Percentiles rank a stretch among this genome's conserved stretches.
phyloP scores from a whole-genome alignment of 2,329 filamentous ascomycete species.

The Huntiella bhutanensis region DNA sequence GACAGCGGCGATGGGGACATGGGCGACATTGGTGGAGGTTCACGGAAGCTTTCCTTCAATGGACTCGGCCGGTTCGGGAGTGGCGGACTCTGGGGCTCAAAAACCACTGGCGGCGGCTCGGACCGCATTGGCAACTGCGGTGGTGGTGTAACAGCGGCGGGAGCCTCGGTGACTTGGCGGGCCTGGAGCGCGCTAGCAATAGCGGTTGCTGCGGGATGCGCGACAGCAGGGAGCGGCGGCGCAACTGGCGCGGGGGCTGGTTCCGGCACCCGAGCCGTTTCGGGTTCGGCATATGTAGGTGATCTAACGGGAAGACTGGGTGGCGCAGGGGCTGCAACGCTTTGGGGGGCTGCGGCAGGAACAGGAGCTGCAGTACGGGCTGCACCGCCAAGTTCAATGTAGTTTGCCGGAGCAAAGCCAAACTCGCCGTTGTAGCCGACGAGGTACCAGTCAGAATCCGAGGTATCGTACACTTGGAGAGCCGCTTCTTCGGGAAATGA shows the following conservation, averaged over 20 bases:
- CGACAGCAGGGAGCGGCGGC: slow-evolving; percentile 13
- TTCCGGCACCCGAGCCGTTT: slow-evolving; percentile 16
- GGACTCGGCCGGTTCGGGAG: slow-evolving; percentile 18
- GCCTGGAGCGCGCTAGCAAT: slow-evolving; percentile 37
- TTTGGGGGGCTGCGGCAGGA: slow-evolving; percentile 19
- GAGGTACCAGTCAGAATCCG: slow-evolving; percentile 91
- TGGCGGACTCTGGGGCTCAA: slow-evolving; percentile 18
- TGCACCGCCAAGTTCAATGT: slow-evolving; percentile 51
- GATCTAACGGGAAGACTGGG: slow-evolving; percentile 28
- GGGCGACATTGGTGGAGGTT: slow-evolving; percentile 7
- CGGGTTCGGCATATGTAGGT: slow-evolving; percentile 18
- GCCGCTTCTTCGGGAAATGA: slow-evolving; percentile 81
- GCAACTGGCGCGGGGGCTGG: slow-evolving; percentile 9
- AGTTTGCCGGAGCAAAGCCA: slow-evolving; percentile 90
- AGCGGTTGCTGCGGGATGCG: slow-evolving; percentile 29
- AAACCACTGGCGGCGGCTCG: slow-evolving; percentile 16
- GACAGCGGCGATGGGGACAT: slow-evolving; percentile 8
- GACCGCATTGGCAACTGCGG: slow-evolving; percentile 16
- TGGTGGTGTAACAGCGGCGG: slow-evolving; percentile 10
- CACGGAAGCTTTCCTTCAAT: slow-evolving; percentile 7
- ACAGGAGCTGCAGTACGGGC: slow-evolving; percentile 27
- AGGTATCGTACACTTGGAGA: slow-evolving; percentile 70
- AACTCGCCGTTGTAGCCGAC: slow-evolving; percentile 71
- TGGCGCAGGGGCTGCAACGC: slow-evolving; percentile 16
- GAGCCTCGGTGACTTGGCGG: slow-evolving; percentile 17